Conservation (phyloP, 2,329 filamentous ascomycete genomes). For the Fusarium vanettenii region DNA sequence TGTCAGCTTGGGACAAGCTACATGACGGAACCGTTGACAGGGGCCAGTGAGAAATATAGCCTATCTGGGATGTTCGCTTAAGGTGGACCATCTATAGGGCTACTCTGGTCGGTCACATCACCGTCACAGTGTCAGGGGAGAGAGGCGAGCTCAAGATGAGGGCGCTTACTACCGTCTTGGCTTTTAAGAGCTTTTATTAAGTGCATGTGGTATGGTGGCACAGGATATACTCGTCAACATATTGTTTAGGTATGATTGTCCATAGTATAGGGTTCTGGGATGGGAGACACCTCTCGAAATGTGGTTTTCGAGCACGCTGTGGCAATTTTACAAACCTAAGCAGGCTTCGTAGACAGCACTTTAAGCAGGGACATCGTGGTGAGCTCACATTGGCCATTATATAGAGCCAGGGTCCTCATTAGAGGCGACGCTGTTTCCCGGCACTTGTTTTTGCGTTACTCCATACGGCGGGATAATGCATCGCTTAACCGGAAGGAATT, state of each 20-base stretch:
- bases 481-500: not conserved
- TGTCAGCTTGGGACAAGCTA: not conserved
- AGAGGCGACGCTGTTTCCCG: not conserved
- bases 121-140: not conserved
- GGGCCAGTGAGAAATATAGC: not conserved
- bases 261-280: not conserved
- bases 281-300: too few relatives aligned
- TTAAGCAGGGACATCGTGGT: not conserved
- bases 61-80: not conserved
- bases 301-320: not conserved
- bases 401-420: not conserved
- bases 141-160: not conserved
- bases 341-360: not conserved
- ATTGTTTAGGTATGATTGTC: not conserved
- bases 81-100: not conserved
- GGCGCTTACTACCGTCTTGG: not conserved
- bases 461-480: not conserved
- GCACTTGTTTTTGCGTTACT: not conserved
- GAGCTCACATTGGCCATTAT: not conserved
- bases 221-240: not conserved
- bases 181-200: not conserved
- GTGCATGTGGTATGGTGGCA: not conserved
- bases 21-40: not conserved
- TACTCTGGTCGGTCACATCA: not conserved
- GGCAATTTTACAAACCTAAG: not conserved